Evolutionary conservation across 1,139 yeast genomes (phyloP), one percentile per base, ranked within the genome.

Genomic region (Candida buenavistaensis): DNA sequence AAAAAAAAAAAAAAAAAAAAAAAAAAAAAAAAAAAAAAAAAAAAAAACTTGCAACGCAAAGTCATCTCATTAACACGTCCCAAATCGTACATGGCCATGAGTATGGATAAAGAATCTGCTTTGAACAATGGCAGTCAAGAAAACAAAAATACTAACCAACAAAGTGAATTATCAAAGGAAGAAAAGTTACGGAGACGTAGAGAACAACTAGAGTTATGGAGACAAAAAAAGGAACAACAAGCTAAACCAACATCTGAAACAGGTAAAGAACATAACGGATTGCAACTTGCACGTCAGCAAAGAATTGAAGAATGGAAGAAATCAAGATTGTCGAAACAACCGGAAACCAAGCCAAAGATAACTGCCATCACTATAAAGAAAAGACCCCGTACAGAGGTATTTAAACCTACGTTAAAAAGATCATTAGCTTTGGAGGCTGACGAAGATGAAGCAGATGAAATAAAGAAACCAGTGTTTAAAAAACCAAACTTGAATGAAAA

Each of bases 151-250:
- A 33, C 41, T 37, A 41, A 40, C 37, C 32, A 37, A 27, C 38
- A 40, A 30, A 38, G 24, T 30, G 42, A 57, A 25, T 23, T 29
- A 19, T 43, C 57, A 7, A 61, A 60, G 36, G 60, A 53, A 41
- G 72, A 66, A 29, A 67, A 67, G 44, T 51, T 64, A 13, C 47
- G 57, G 30, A 54, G 49, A 38, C 52, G 75, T 28, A 63, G 65
- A 31, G 71, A 68, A 42, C 63, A 62, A 42, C 47, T 68, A 30
- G 65, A 64, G n/a, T 61, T 64, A 25, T 68, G 72, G 72, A 62
- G 63, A 35, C 54, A 52, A 31, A 67, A 63, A 52, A 65, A 65
- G 37, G 56, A 57, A 32, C 59, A 56, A 31, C 58, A 52, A 10
- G 17, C 6, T 15, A 19, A 21, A 26, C 17, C 21, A n/a, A 10